phyloP scores from a whole-genome alignment of 257 asterid species.

The Datura wrightii region DNA sequence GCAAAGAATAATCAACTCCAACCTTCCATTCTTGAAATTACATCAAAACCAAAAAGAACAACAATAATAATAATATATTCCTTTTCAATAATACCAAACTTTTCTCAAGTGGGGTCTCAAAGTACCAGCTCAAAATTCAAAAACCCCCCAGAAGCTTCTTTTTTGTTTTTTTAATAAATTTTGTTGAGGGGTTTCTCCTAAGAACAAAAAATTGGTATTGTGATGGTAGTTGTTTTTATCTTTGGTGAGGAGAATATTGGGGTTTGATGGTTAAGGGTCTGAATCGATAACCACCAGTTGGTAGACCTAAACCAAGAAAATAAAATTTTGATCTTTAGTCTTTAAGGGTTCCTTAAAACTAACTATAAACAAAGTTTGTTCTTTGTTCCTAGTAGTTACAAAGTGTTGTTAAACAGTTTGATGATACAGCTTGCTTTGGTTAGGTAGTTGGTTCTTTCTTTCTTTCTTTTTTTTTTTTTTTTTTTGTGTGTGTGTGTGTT shows the following conservation, averaged over 20 bases:
- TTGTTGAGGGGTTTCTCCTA: constrained; percentile 24
- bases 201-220: constrained; percentile 27
- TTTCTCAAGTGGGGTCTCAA: constrained; percentile 69
- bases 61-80: constrained; percentile 40
- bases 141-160: constrained; percentile 35
- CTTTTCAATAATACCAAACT: constrained; percentile 51
- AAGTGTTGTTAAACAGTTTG: constrained; percentile 28
- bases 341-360: constrained; percentile 33
- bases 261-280: constrained; percentile 46
- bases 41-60: constrained; percentile 4
- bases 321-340: constrained; percentile 40
- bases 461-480: not conserved
- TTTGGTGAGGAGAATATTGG: constrained; percentile 30
- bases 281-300: constrained; percentile 76
- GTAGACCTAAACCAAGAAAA: constrained; percentile 61
- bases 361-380: constrained; percentile 30
- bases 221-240: constrained; percentile 43
- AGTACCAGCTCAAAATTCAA: constrained; percentile 41
- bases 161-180: not conserved
- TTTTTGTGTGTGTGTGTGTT: too few relatives aligned
- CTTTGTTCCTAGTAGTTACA: constrained; percentile 17
- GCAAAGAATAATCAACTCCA: constrained; percentile 48
- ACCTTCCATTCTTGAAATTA: constrained; percentile 43
- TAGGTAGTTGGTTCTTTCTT: constrained; percentile 5
- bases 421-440: constrained; percentile 27